Evolutionary conservation across 371 early-diverging fungal species (phyloP), one percentile per base, ranked within the genome.

Genomic region (Mortierella sp.): DNA sequence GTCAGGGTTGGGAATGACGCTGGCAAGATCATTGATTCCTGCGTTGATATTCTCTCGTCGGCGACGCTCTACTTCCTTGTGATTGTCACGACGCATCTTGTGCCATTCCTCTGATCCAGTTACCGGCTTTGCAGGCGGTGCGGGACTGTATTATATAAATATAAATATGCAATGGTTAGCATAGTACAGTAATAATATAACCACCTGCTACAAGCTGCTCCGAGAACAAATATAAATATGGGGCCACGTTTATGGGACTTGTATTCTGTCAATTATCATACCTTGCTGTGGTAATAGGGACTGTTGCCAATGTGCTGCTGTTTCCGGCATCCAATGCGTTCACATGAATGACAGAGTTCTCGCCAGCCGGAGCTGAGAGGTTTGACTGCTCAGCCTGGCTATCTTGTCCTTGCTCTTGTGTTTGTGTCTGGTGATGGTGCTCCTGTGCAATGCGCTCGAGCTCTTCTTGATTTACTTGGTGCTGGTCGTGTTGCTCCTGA

Each of bases 41-140:
- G 91, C 92, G 74, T 96, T 97, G 83, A 98, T 98, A 2, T 92
- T 92, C 76, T 98, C 98, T 49, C 98, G 92, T 52, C 98, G 93
- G 58, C 96, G 90, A 51, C 96, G 89, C 83, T 98, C 98, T 4
- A 98, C 96, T 66, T 95, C 93, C 86, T 97, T 97, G 86, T 97
- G 98, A 79, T 92, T 96, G 68, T 96, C 94, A 6, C 94, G 89
- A 39, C 96, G 94, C 65, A 88, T 75, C 28, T 88, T 86, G 70
- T 94, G 89, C 97, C 97, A 96, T 69, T 95, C 96, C 14, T 90
- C 92, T 14, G 92, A 90, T 11, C 97, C 96, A 0, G 88, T 88
- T 0, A 84, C 66, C 0, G 91, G 92, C 66, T 92, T 93, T 26
- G 77, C 74, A 26, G 62, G 64, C 22, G 52, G 70, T 52, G 57